Evolutionary conservation across 768 basidiomycete genomes (phyloP), one percentile per base, ranked within the genome.

Genomic region (Trametes cubensis): DNA sequence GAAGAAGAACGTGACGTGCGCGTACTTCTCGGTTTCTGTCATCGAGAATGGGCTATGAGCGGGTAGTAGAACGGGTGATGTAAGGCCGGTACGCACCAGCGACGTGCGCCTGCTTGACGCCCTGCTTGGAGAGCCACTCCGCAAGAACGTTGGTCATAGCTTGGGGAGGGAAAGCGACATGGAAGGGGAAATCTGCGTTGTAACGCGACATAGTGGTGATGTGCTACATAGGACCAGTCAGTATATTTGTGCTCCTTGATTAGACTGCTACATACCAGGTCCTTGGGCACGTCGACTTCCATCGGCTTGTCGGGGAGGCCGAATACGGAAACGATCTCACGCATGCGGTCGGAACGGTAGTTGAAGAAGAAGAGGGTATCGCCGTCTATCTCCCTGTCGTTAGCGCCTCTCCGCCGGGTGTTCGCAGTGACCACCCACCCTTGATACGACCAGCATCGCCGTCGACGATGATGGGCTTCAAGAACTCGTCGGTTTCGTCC

Each of bases 1-100:
- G 84, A 97, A 96, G 84, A 96, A 97, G 81, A 97, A 96, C 0
- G 95, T 98, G 58, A 98, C 92, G 71, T 98, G 95, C 2, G 94
- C 94, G 74, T 95, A 98, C 77, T 98, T 96, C 74, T 96, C 95
- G n/a, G 95, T 96, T 74, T 97, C 95, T 84, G 70, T 1, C 54
- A 42, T 7, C 13, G 26, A 21, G 30, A 54, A 56, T 15, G 39
- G 13, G 38, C 42, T 23, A 15, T 38, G 21, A 15, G 53, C 18
- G 55, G 11, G n/a, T 18, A 15, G 8, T n/a, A 1, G 5, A 38
- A 13, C 23, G 15, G 34, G 13, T 20, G 17, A 10, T 38, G 11
- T 10, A 34, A 34, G 5, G 2, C 10, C 10, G 5, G 11, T 14
- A 72, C 78, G 51, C 63, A 88, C 88, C 89, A 57, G 94, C 95